Conservation (phyloP, 345 rosid species). For the Eucalyptus shirleyi region DNA sequence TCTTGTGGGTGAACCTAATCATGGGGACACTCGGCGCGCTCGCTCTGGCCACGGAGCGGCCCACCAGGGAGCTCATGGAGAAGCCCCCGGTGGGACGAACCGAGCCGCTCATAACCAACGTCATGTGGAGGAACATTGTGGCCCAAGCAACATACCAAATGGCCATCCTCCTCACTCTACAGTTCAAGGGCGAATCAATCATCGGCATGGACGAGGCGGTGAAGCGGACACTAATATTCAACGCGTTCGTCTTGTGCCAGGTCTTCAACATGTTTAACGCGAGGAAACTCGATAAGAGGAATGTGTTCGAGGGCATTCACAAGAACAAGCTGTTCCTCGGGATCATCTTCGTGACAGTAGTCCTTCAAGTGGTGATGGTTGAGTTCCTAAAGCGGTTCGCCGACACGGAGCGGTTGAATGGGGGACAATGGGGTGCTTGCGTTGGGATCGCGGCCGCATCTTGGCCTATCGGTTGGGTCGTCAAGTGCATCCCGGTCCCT, state of each 20-base stretch:
- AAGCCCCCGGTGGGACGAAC: constrained; percentile 50
- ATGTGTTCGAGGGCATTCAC: too few species aligned
- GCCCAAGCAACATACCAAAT: too few species aligned
- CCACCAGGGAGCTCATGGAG: constrained; percentile 52
- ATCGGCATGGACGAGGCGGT: too few species aligned
- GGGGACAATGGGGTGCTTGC: constrained; percentile 60
- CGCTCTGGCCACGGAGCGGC: constrained; percentile 58
- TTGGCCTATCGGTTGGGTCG: constrained; percentile 55
- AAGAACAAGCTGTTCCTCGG: too few species aligned
- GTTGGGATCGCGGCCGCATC: constrained; percentile 35
- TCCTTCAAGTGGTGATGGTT: constrained; percentile 61
- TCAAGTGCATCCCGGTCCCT: too few species aligned
- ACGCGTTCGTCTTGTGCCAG: too few species aligned
- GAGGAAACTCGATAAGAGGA: too few species aligned
- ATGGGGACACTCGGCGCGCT: constrained; percentile 74
- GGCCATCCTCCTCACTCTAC: too few species aligned
- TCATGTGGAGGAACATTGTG: too few species aligned
- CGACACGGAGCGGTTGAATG: constrained; percentile 46
- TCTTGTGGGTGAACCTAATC: constrained; percentile 68
- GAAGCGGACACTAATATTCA: too few species aligned
- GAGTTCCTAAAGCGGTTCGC: constrained; percentile 64
- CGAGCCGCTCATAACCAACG: constrained; percentile 27
- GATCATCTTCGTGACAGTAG: constrained; percentile 15
- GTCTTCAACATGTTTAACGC: too few species aligned
- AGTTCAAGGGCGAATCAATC: too few species aligned